Evolutionary conservation across 1,139 yeast species (phyloP).

Genomic region (Scheffersomyces insectosa): DNA sequence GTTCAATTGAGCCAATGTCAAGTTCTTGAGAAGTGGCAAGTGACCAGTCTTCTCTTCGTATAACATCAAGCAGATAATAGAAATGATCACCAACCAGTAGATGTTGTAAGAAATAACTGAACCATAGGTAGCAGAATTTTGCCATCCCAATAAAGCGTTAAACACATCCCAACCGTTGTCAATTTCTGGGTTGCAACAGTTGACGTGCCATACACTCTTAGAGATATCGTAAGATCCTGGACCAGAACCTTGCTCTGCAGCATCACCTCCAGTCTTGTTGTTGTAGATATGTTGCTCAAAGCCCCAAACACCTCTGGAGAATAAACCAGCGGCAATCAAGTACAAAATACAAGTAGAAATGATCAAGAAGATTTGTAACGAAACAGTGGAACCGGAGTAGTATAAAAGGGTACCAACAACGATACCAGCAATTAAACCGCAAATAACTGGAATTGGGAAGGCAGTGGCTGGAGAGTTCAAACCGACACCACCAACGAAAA

Average conservation of each 20-base stretch:
- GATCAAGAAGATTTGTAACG: slow-evolving; percentile 78
- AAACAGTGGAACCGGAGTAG: slow-evolving; percentile 73
- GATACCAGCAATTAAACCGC: slow-evolving; percentile 75
- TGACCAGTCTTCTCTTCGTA: slow-evolving; percentile 71
- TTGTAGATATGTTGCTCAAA: slow-evolving; percentile 68
- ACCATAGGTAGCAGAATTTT: slow-evolving; percentile 87
- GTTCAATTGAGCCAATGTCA: slow-evolving; percentile 58
- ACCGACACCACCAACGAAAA: slow-evolving; percentile 89
- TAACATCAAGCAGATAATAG: slow-evolving; percentile 57
- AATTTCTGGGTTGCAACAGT: slow-evolving; percentile 87
- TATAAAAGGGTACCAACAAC: slow-evolving; percentile 67
- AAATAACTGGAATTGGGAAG: slow-evolving; percentile 81
- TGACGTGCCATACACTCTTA: slow-evolving; percentile 86
- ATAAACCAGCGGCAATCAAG: slow-evolving; percentile 83
- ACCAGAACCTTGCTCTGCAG: slow-evolving; percentile 85
- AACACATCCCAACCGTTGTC: slow-evolving; percentile 95
- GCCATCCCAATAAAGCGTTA: slow-evolving; percentile 88
- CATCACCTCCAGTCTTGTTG: slow-evolving; percentile 79
- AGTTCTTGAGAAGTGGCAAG: slow-evolving; percentile 55
- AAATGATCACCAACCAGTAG: slow-evolving; percentile 72
- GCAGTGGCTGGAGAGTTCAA: slow-evolving; percentile 73
- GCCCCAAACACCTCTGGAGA: slow-evolving; percentile 88
- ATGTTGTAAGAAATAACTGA: slow-evolving; percentile 80
- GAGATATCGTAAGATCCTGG: slow-evolving; percentile 85
- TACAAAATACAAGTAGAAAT: slow-evolving; percentile 81